Evolutionary conservation across 352 stramenopile genomes (phyloP), one percentile per base, ranked within the genome.

Genomic region (Pythium brassicae): DNA sequence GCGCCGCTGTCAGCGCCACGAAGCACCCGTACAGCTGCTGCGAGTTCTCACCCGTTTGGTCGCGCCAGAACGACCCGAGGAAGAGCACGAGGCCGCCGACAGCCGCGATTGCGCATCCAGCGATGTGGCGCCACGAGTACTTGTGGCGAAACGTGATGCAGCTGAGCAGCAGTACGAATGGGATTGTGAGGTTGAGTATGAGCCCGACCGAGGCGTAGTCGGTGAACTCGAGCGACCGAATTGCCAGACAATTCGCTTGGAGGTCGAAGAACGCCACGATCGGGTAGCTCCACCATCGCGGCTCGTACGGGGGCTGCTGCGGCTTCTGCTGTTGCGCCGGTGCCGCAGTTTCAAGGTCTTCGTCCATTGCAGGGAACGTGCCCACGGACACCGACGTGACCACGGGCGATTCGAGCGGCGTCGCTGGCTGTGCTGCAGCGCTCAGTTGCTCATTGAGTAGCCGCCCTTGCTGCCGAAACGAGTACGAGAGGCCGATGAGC

Each of bases 171-270:
- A 66, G 74, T 1, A 78, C 61, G 43, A 83, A 81, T 15, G 74
- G 74, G 20, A 78, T 72, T 9, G 74, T 62, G 26, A 80, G 55
- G 57, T 80, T 78, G 22, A 83, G 61, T 43, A 75, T 64, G 2
- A 80, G 53, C 0, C 61, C 74, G 2, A 66, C 62, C 0, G 66
- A 65, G 22, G 53, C 53, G 54, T 76, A 83, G 29, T 74, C 63
- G 1, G 54, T 48, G 55, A 68, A 78, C 39, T 61, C 63, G 44
- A 81, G 61, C 8, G 67, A 57, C 4, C 60, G 63, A 7, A 68
- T 59, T 0, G 66, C 65, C 23, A 61, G 69, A 23, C 68, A 68
- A 57, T 83, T 80, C 15, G 65, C 74, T 50, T 83, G 57, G 9
- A 76, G 53, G 29, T 81, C 71, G 14, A 80, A 60, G n/a, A 74